phyloP scores from a whole-genome alignment of 805 yeast species.

The Candida pseudofarinosa region DNA sequence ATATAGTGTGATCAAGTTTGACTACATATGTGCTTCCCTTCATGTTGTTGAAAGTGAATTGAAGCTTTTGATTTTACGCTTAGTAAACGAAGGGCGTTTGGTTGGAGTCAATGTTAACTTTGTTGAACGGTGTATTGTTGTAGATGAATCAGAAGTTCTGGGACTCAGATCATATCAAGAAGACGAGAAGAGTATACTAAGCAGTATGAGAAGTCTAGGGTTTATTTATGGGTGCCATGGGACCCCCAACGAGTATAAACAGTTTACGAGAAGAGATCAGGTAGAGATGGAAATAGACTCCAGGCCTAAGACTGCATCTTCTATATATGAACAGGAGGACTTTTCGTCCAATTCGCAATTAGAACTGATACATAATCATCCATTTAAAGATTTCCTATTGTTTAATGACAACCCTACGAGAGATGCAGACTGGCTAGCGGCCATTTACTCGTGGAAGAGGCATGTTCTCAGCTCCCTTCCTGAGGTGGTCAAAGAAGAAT shows the following conservation, averaged over 20 bases:
- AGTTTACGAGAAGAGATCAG: not conserved
- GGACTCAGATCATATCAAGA: not conserved
- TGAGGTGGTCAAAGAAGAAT: constrained; percentile 16
- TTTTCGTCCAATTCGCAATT: not conserved
- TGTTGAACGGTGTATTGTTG: constrained; percentile 16
- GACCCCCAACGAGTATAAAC: not conserved
- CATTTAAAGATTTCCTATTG: constrained; percentile 3
- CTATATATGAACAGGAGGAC: not conserved
- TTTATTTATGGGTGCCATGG: not conserved
- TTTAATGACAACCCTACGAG: constrained; percentile 4
- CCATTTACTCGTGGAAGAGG: constrained; percentile 9
- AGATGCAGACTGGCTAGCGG: constrained; percentile 6
- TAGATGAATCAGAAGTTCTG: constrained; percentile 2
- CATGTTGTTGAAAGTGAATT: constrained; percentile 17
- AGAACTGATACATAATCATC: not conserved
- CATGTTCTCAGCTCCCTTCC: constrained; percentile 27
- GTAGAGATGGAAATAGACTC: constrained; percentile 12
- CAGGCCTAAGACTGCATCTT: constrained; percentile 2
- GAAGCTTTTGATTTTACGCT: constrained; percentile 22
- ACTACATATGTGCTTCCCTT: constrained; percentile 19
- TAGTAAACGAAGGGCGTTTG: constrained; percentile 28
- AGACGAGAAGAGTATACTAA: constrained; percentile 3
- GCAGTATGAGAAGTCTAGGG: constrained; percentile 4
- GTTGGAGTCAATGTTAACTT: constrained; percentile 27
- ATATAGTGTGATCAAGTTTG: constrained; percentile 26